phyloP scores from a whole-genome alignment of 2,329 filamentous ascomycete genomes.

The Rugonectria rugulosa region DNA sequence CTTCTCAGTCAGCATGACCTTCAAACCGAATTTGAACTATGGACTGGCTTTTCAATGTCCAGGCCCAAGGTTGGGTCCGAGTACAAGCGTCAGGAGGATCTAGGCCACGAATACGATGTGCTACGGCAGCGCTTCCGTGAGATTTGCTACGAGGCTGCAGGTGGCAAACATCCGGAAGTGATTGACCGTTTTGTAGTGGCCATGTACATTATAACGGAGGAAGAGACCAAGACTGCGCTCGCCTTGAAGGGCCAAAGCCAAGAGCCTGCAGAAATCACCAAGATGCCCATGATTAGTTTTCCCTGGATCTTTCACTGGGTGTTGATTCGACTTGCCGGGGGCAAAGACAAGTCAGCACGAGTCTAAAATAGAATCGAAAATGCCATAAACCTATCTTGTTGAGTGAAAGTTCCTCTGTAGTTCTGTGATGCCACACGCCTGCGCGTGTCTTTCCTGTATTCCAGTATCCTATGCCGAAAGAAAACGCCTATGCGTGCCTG shows the following conservation, averaged over 20 bases:
- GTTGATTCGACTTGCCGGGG: conserved; percentile 44
- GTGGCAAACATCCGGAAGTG: conserved; percentile 61
- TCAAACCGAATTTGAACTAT: conserved; percentile 89
- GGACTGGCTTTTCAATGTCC: conserved; percentile 82
- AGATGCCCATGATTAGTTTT: conserved; percentile 87
- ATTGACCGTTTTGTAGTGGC: conserved; percentile 80
- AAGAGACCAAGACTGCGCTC: conserved; percentile 70
- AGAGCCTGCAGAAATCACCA: conserved; percentile 44
- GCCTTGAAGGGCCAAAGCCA: conserved; percentile 51
- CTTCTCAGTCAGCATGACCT: conserved; percentile 89
- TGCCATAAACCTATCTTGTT: neutral
- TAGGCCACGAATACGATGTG: conserved; percentile 71
- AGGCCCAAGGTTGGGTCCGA: conserved; percentile 76
- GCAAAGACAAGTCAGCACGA: conserved; percentile 34
- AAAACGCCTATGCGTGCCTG: conserved; percentile 22
- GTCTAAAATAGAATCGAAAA: neutral
- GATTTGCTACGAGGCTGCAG: conserved; percentile 70
- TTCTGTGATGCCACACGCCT: conserved; percentile 4
- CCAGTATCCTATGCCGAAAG: neutral
- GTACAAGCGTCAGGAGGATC: conserved; percentile 87
- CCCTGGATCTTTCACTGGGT: conserved; percentile 87
- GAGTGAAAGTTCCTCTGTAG: conserved; percentile 1
- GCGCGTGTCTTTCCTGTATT: conserved; percentile 9
- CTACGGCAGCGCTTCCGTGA: conserved; percentile 75
- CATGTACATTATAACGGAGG: conserved; percentile 85